Evolutionary conservation across 441 rosid genomes (phyloP).

Genomic region (Pelargonium fulgidum): DNA sequence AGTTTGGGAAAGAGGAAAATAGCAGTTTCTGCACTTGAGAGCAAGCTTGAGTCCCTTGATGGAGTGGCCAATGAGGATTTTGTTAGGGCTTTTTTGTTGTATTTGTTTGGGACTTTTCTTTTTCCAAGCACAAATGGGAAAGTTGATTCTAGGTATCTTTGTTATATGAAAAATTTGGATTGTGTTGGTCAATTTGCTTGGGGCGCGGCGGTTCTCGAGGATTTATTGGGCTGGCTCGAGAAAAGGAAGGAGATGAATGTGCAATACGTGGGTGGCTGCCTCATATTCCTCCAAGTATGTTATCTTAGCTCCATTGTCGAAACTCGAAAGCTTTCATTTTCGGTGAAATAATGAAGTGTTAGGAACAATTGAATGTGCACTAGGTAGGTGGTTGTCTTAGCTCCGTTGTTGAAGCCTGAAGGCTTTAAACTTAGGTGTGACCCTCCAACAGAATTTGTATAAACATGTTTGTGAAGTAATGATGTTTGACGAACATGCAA

Average conservation of each 20-base stretch:
- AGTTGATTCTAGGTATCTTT: slow-evolving; percentile 34
- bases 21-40: slow-evolving; percentile 26
- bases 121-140: slow-evolving; percentile 33
- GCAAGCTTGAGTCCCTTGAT: slow-evolving; percentile 33
- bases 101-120: slow-evolving; percentile 31
- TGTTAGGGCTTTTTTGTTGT: slow-evolving; percentile 34
- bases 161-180: slow-evolving; percentile 27
- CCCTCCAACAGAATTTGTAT: neutral
- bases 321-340: neutral
- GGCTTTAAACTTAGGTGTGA: no score
- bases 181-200: slow-evolving; percentile 29
- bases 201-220: slow-evolving; percentile 41
- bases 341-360: neutral
- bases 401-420: no score
- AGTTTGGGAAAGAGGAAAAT: slow-evolving; percentile 30
- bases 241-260: slow-evolving; percentile 32
- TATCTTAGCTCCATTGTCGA: neutral
- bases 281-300: slow-evolving; percentile 40
- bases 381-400: no score
- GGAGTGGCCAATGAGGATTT: slow-evolving; percentile 31
- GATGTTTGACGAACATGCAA: no score
- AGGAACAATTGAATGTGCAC: no score
- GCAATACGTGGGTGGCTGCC: slow-evolving; percentile 40
- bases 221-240: slow-evolving; percentile 30
- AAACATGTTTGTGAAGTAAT: no score